Percentiles rank a stretch among this genome's conserved stretches.
These are phyloP conservation scores for Septoria linicola DNA, from an alignment of 2,329 filamentous ascomycete species.

Conservation along the genomic window DNA sequence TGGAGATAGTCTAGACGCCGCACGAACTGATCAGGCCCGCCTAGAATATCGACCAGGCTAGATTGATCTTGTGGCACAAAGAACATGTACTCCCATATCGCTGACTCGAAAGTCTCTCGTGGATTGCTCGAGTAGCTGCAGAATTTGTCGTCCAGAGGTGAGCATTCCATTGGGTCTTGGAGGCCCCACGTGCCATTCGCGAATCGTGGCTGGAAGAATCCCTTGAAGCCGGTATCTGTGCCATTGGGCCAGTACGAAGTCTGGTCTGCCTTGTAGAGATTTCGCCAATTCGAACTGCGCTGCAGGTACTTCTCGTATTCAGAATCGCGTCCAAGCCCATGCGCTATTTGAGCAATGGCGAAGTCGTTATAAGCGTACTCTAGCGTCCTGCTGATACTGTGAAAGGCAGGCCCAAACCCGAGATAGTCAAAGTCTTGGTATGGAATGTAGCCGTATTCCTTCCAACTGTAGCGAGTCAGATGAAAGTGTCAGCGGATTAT, in stretches of 20 bases:
- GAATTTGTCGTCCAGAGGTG: constrained; percentile 53
- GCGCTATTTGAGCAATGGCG: constrained; percentile 63
- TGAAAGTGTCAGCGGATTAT: no score
- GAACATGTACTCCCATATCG: constrained; percentile 70
- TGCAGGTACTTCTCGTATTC: constrained; percentile 61
- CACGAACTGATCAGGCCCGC: constrained; percentile 42
- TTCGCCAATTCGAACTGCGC: constrained; percentile 67
- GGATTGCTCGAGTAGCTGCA: constrained; percentile 50
- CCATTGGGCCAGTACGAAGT: constrained; percentile 53
- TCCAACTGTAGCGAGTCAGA: constrained; percentile 70
- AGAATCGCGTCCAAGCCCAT: constrained; percentile 52
- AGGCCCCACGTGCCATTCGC: constrained; percentile 66
- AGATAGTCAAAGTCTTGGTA: constrained; percentile 51
- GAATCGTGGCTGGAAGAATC: constrained; percentile 68
- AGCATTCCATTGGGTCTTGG: constrained; percentile 58
- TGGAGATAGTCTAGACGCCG: constrained; percentile 44
- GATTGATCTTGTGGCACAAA: constrained; percentile 46
- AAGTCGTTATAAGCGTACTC: constrained; percentile 74
- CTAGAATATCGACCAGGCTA: constrained; percentile 40
- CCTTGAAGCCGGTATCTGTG: constrained; percentile 61
- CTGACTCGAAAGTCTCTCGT: constrained; percentile 69
- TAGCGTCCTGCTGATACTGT: constrained; percentile 66
- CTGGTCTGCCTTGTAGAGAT: constrained; percentile 65
- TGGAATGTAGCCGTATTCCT: constrained; percentile 63
- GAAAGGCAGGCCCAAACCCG: constrained; percentile 67